Conservation (phyloP, 768 basidiomycete species). For the Leccinellum albellum region DNA sequence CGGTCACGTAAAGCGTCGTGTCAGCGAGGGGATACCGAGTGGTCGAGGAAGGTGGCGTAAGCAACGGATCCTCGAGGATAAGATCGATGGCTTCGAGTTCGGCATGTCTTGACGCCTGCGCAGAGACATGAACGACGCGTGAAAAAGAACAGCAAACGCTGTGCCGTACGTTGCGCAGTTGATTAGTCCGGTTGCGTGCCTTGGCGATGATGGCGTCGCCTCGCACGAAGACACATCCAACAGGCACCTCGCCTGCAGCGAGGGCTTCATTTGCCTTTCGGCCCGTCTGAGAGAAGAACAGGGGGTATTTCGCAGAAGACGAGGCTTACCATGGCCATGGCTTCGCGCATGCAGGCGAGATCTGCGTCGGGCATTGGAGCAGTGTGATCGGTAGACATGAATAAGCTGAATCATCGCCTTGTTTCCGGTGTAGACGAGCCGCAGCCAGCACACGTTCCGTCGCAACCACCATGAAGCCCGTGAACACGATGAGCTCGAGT, state of each 20-base stretch:
- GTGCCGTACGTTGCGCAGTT: slow-evolving; percentile 78
- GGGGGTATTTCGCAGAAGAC: background rate
- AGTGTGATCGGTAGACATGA: background rate
- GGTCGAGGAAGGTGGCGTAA: slow-evolving; percentile 46
- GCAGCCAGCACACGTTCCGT: background rate
- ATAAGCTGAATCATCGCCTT: background rate
- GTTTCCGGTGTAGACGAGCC: slow-evolving; percentile 5
- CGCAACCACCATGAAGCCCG: slow-evolving; percentile 13
- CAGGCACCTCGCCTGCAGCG: slow-evolving; percentile 83
- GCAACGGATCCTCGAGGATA: slow-evolving; percentile 61
- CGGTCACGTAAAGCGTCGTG: slow-evolving; percentile 93
- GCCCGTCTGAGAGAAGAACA: slow-evolving; percentile 5
- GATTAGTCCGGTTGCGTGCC: slow-evolving; percentile 92
- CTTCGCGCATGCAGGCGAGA: slow-evolving; percentile 75
- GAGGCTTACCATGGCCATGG: slow-evolving; percentile 69
- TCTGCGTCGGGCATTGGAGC: background rate
- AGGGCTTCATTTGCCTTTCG: slow-evolving; percentile 82
- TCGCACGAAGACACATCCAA: slow-evolving; percentile 93
- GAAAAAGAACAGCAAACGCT: background rate
- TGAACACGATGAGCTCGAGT: slow-evolving; percentile 5
- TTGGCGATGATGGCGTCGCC: slow-evolving; percentile 72
- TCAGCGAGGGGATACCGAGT: slow-evolving; percentile 61
- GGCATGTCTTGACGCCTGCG: slow-evolving; percentile 91
- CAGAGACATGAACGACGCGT: background rate
- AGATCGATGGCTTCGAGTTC: slow-evolving; percentile 95